Conservation (phyloP, 306 rosid genomes). For the Cucumis cinereus region DNA sequence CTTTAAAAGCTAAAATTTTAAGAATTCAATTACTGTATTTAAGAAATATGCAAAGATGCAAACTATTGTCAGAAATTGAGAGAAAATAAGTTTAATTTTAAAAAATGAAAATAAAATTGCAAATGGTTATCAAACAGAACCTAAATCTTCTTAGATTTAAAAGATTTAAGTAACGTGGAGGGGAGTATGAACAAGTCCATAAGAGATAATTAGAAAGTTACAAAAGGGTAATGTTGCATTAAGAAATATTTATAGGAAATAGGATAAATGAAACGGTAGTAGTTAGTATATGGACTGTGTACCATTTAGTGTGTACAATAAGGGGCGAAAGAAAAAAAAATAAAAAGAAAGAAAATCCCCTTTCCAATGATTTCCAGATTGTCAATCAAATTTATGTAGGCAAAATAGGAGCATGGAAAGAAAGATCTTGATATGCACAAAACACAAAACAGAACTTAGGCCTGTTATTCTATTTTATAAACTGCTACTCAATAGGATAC, state of each 20-base stretch:
- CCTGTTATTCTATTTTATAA: neutral
- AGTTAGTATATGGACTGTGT: neutral
- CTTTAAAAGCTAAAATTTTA: too few relatives aligned
- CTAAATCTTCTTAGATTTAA: too few relatives aligned
- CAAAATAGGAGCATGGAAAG: neutral
- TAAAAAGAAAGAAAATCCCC: neutral
- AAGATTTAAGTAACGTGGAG: neutral
- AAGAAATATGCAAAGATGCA: too few relatives aligned
- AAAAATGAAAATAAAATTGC: too few relatives aligned
- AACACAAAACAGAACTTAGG: conserved; percentile 1
- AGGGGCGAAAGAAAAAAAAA: neutral
- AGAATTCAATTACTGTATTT: too few relatives aligned
- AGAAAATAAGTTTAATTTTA: too few relatives aligned
- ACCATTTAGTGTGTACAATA: neutral
- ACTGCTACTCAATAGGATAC: neutral
- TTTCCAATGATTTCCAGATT: neutral
- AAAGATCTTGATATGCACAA: neutral
- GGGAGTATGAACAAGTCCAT: neutral
- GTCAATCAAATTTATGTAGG: neutral
- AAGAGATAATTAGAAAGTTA: neutral
- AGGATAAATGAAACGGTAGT: neutral
- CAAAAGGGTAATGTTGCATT: neutral
- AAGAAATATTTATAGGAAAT: neutral
- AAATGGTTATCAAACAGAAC: too few relatives aligned
- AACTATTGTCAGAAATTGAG: too few relatives aligned